Conservation (phyloP, 495 filamentous ascomycete genomes). For the Mycothermus thermophilus region DNA sequence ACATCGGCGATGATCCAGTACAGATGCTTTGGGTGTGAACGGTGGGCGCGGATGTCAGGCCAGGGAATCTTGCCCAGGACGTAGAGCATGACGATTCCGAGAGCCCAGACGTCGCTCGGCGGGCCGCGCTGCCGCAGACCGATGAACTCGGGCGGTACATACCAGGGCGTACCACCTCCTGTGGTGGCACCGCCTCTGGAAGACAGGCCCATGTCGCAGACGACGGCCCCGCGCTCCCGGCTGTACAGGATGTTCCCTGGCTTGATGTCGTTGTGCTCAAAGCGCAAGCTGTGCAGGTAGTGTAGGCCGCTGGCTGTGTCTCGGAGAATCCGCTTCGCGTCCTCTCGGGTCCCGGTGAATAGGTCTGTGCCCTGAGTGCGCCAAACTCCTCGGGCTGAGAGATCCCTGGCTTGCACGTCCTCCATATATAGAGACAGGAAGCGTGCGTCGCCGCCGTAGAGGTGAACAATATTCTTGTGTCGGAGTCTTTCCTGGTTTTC, state of each 20-base stretch:
- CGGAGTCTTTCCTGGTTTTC: conserved; percentile 32
- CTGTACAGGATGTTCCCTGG: conserved; percentile 40
- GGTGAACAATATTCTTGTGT: conserved; percentile 33
- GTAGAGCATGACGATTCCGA: conserved; percentile 38
- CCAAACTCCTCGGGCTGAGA: conserved; percentile 28
- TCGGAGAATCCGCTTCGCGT: conserved; percentile 31
- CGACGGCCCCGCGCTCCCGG: conserved; percentile 33
- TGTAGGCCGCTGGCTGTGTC: conserved; percentile 32
- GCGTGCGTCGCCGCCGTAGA: conserved; percentile 36
- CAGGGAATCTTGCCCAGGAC: conserved; percentile 32
- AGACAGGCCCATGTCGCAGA: conserved; percentile 36
- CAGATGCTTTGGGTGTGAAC: conserved; percentile 27
- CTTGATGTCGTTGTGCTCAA: conserved; percentile 40
- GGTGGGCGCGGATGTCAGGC: conserved; percentile 30
- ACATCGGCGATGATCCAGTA: conserved; percentile 34
- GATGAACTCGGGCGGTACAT: conserved; percentile 38
- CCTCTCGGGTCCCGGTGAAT: conserved; percentile 26
- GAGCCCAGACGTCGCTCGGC: conserved; percentile 36
- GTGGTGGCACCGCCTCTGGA: conserved; percentile 26
- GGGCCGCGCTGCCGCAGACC: conserved; percentile 31
- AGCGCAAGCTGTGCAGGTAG: conserved; percentile 31
- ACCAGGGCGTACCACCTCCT: conserved; percentile 36
- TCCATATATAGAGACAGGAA: conserved; percentile 40
- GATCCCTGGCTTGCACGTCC: conserved; percentile 34
- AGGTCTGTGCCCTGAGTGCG: conserved; percentile 23